A percentile compares a stretch with the other conserved stretches of the same genome.
Conservation (phyloP, 2,329 filamentous ascomycete genomes). For the Colletotrichum sp. region DNA sequence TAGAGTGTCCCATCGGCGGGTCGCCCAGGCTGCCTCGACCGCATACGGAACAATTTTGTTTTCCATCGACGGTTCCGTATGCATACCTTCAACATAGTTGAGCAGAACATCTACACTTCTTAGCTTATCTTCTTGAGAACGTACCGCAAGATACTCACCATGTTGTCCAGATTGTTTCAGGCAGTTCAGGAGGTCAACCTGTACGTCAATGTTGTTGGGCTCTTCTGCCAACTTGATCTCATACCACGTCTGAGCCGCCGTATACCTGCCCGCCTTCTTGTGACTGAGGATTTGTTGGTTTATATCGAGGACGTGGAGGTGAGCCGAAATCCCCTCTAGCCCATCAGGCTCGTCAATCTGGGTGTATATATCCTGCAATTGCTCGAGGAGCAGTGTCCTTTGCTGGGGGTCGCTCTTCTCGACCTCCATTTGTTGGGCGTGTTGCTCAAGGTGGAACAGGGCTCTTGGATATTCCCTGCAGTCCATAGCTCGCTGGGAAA, state of each 20-base stretch:
- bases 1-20: conserved; percentile 79
- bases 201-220: conserved; percentile 77
- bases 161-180: conserved; percentile 96
- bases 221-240: conserved; percentile 85
- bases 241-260: conserved; percentile 96
- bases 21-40: conserved; percentile 91
- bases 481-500: conserved; percentile 84
- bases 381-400: conserved; percentile 72
- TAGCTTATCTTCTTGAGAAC: neutral
- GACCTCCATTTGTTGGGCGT: conserved; percentile 65
- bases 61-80: conserved; percentile 54
- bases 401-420: conserved; percentile 53
- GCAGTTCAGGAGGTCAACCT: conserved; percentile 84
- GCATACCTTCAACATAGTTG: conserved; percentile 84
- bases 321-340: conserved; percentile 90
- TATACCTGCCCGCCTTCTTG: conserved; percentile 91
- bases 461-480: conserved; percentile 93
- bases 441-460: conserved; percentile 92
- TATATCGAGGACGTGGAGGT: conserved; percentile 85
- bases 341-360: conserved; percentile 98
- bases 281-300: conserved; percentile 94
- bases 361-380: conserved; percentile 91
- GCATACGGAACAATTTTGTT: conserved; percentile 80
- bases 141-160: conserved; percentile 57
- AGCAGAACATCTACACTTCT: conserved; percentile 74